Conservation (phyloP, 805 yeast species). For the Dipodascus albidus region DNA sequence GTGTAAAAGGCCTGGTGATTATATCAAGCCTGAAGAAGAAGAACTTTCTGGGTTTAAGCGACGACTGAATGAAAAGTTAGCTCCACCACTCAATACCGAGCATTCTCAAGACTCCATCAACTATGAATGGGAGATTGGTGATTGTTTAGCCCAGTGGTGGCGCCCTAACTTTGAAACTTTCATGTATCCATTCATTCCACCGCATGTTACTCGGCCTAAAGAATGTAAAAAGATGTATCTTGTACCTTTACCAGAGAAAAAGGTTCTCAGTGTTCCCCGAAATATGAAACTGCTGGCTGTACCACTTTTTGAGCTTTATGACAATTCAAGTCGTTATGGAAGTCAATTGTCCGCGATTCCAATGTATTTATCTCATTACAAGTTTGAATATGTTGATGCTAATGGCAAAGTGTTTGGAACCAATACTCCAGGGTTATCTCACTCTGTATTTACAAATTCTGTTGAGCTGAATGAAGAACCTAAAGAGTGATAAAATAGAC, state of each 20-base stretch:
- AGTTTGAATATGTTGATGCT: slow-evolving; percentile 21
- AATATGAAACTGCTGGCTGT: slow-evolving; percentile 24
- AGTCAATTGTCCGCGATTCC: slow-evolving; percentile 27
- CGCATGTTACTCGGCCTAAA: slow-evolving; percentile 25
- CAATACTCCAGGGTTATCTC: background rate
- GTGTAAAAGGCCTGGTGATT: slow-evolving; percentile 19
- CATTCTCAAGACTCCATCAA: slow-evolving; percentile 11
- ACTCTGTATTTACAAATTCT: no score
- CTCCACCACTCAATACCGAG: slow-evolving; percentile 12
- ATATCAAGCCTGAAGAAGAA: slow-evolving; percentile 16
- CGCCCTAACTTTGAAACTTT: slow-evolving; percentile 24
- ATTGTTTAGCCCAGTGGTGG: slow-evolving; percentile 27
- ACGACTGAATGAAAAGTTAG: slow-evolving; percentile 15
- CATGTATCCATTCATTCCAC: slow-evolving; percentile 26
- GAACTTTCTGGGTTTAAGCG: slow-evolving; percentile 19
- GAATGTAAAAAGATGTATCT: slow-evolving; percentile 25
- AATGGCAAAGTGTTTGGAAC: slow-evolving; percentile 17
- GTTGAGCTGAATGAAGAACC: no score
- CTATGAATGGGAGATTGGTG: slow-evolving; percentile 22
- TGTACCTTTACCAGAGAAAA: slow-evolving; percentile 19
- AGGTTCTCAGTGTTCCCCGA: slow-evolving; percentile 20
- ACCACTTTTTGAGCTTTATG: slow-evolving; percentile 25
- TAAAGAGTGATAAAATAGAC: no score
- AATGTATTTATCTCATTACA: slow-evolving; percentile 25
- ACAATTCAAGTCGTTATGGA: slow-evolving; percentile 22